Conservation (phyloP, 2,329 filamentous ascomycete genomes). For the Acrodontium crateriforme region DNA sequence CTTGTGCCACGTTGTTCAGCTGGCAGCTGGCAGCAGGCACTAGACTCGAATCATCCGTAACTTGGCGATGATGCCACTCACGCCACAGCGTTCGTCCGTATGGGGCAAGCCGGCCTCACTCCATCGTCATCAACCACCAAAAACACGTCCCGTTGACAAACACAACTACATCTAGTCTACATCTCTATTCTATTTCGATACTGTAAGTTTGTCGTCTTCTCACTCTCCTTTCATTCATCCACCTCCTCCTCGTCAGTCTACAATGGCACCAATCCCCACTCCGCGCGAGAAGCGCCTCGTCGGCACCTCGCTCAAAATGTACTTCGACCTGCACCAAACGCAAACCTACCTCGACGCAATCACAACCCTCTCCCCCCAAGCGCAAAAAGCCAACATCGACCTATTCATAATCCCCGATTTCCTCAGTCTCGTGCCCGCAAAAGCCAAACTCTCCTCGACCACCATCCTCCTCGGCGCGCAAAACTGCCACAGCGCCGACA, state of each 20-base stretch:
- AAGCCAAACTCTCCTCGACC: slow-evolving; percentile 31
- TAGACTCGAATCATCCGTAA: no score
- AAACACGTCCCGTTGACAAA: no score
- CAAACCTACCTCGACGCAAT: slow-evolving; percentile 33
- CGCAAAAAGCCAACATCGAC: slow-evolving; percentile 43
- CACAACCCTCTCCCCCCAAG: slow-evolving; percentile 36
- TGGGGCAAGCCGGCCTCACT: no score
- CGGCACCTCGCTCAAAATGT: slow-evolving; percentile 67
- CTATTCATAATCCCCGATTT: slow-evolving; percentile 71
- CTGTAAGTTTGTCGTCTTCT: no score
- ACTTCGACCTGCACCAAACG: slow-evolving; percentile 57
- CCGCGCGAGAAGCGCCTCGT: slow-evolving; percentile 45
- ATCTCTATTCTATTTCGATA: no score
- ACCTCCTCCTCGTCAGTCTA: background rate
- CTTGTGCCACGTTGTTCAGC: no score
- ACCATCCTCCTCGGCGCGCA: slow-evolving; percentile 58
- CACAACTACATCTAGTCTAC: no score
- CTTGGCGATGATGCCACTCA: no score
- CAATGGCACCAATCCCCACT: slow-evolving; percentile 18
- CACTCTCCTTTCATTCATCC: background rate
- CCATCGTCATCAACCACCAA: no score
- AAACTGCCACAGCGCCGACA: slow-evolving; percentile 56
- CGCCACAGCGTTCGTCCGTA: no score
- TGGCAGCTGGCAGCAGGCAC: no score
- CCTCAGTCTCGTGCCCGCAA: slow-evolving; percentile 46